A percentile compares a stretch with the other conserved stretches of the same genome.
phyloP scores from a whole-genome alignment of 306 rosid species.

The Cucurbita pepo region DNA sequence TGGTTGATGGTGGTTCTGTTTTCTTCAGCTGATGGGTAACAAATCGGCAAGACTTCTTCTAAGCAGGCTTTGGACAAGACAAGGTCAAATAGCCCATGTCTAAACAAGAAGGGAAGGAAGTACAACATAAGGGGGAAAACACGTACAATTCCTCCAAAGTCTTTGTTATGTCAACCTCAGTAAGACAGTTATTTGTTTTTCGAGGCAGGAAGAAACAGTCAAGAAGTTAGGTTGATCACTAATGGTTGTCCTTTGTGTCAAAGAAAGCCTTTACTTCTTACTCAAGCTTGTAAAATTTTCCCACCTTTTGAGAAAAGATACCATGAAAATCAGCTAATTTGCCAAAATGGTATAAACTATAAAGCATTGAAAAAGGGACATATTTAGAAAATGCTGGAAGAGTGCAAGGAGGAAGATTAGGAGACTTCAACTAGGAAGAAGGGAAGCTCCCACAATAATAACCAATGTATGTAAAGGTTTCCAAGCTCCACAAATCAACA shows the following conservation, averaged over 20 bases:
- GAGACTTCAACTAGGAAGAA: not conserved
- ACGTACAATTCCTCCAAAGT: not conserved
- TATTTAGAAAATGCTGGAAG: not conserved
- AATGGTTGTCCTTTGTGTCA: not conserved
- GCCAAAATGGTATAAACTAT: not conserved
- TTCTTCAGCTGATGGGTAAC: too few species aligned
- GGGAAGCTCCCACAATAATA: not conserved
- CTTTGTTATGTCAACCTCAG: too few species aligned
- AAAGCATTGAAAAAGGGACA: not conserved
- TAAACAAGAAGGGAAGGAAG: not conserved
- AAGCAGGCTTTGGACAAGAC: not conserved
- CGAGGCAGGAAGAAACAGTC: not conserved
- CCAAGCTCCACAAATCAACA: not conserved
- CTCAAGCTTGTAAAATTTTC: not conserved
- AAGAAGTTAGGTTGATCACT: not conserved
- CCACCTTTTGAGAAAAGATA: not conserved
- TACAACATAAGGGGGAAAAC: not conserved
- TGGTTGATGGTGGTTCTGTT: too few species aligned
- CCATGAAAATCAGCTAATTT: not conserved
- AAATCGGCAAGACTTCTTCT: not conserved
- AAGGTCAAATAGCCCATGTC: not conserved
- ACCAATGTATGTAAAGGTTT: not conserved
- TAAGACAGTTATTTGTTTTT: too few species aligned
- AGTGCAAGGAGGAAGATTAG: not conserved
- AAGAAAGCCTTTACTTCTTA: not conserved